Evolutionary conservation across 768 basidiomycete genomes (phyloP).

Genomic region (Austroboletus festivus): DNA sequence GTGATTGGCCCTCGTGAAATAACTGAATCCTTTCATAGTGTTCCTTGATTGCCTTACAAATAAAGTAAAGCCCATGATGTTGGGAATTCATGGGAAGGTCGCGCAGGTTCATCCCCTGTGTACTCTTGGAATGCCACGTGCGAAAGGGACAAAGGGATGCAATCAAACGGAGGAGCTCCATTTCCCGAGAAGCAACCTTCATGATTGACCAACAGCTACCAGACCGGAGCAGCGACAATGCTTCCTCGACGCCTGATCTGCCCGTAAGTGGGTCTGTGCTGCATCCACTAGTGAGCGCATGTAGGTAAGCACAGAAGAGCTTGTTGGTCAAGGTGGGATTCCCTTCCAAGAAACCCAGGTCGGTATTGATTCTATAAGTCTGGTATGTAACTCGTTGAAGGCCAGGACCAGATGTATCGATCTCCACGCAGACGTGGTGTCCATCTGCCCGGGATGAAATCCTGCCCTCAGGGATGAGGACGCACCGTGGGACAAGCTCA

Average conservation of each 20-base stretch:
- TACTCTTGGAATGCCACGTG: conserved; percentile 33
- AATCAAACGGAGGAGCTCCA: conserved; percentile 32
- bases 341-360: neutral
- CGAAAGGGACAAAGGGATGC: conserved; percentile 33
- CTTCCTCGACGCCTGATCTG: conserved; percentile 6
- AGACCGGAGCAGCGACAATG: conserved; percentile 31
- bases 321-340: conserved; percentile 19
- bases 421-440: neutral
- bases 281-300: conserved; percentile 40
- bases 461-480: neutral
- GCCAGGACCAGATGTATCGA: neutral
- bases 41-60: conserved; percentile 26
- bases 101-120: conserved; percentile 37
- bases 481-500: neutral
- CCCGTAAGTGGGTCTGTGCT: conserved; percentile 42
- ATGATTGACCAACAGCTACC: conserved; percentile 39
- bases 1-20: conserved; percentile 4
- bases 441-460: neutral
- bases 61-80: conserved; percentile 24
- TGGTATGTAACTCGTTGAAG: neutral
- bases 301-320: conserved; percentile 41
- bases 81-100: conserved; percentile 25
- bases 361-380: neutral
- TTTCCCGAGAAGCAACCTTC: conserved; percentile 26
- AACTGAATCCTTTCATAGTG: conserved; percentile 17